phyloP scores from a whole-genome alignment of 2,329 filamentous ascomycete genomes.

The Aspergillus alliaceus region DNA sequence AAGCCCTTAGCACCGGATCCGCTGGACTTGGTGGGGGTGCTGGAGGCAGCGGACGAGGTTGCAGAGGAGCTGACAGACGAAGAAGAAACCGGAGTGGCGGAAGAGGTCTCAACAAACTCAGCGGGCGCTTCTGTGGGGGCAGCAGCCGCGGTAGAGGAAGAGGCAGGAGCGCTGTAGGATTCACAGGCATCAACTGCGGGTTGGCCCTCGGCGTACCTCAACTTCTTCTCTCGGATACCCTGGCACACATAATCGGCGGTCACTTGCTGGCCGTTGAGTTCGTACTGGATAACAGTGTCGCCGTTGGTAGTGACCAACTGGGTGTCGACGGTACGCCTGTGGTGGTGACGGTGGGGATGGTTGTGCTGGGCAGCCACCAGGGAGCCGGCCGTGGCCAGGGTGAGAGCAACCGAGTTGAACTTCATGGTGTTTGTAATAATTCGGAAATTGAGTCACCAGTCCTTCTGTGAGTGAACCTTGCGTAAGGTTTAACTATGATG shows the following conservation, averaged over 20 bases:
- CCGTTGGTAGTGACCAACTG: conserved; percentile 58
- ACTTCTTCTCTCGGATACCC: conserved; percentile 68
- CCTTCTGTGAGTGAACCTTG: not conserved
- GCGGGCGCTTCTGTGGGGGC: conserved; percentile 32
- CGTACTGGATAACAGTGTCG: conserved; percentile 69
- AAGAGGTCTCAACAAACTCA: conserved; percentile 53
- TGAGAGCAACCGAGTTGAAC: conserved; percentile 39
- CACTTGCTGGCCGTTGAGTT: conserved; percentile 58
- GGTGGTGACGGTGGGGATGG: conserved; percentile 44
- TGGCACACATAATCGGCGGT: conserved; percentile 61
- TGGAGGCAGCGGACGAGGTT: conserved; percentile 13
- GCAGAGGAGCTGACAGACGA: conserved; percentile 16
- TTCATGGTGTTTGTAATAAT: conserved; percentile 35
- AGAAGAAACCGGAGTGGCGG: conserved; percentile 18
- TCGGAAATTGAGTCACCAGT: not conserved
- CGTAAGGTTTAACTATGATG: not conserved
- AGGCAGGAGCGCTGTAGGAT: conserved; percentile 27
- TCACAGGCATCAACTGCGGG: conserved; percentile 57
- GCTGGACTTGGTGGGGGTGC: conserved; percentile 29
- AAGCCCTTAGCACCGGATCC: conserved; percentile 53
- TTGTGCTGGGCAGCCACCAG: conserved; percentile 44
- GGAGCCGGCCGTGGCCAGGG: conserved; percentile 45
- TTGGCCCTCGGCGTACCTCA: conserved; percentile 64
- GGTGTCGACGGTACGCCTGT: conserved; percentile 43
- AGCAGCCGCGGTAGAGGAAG: conserved; percentile 36